Conservation (phyloP, 768 basidiomycete species). For the Saitozyma podzolica region DNA sequence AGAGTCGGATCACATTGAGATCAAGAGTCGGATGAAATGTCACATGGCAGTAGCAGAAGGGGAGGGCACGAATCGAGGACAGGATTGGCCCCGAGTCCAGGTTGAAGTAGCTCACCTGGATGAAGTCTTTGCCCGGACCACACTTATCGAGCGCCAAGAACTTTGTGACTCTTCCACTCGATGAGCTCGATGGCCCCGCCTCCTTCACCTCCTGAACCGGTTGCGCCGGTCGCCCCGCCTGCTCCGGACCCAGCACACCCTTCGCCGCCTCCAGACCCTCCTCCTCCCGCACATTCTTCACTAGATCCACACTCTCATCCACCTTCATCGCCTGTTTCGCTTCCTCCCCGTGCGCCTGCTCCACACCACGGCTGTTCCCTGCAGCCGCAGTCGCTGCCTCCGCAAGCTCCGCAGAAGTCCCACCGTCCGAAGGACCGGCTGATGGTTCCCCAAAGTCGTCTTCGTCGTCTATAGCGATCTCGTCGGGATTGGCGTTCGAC, state of each 20-base stretch:
- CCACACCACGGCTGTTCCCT: too few relatives aligned
- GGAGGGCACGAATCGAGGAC: not conserved
- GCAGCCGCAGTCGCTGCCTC: too few relatives aligned
- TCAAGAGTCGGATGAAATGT: not conserved
- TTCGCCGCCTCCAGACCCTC: slow-evolving; percentile 24
- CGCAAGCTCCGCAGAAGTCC: too few relatives aligned
- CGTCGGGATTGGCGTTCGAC: slow-evolving; percentile 32
- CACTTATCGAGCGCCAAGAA: slow-evolving; percentile 94
- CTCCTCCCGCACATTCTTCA: slow-evolving; percentile 32
- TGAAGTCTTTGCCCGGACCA: slow-evolving; percentile 67
- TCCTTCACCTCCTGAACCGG: not conserved
- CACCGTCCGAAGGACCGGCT: not conserved
- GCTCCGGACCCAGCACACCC: slow-evolving; percentile 24
- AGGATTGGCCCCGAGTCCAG: not conserved
- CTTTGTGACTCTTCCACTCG: slow-evolving; percentile 58
- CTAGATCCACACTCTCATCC: slow-evolving; percentile 49
- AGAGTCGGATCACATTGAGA: not conserved
- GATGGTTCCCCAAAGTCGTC: slow-evolving; percentile 14
- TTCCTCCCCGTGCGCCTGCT: slow-evolving; percentile 8
- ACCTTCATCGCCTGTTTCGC: slow-evolving; percentile 16
- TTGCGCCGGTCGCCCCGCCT: not conserved
- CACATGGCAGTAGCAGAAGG: not conserved
- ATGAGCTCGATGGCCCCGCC: slow-evolving; percentile 41
- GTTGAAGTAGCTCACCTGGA: slow-evolving; percentile 62
- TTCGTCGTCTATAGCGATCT: slow-evolving; percentile 37